These are phyloP conservation scores for Botrytis porri DNA, from an alignment of 2,329 filamentous ascomycete genomes.

Conservation along the genomic window DNA sequence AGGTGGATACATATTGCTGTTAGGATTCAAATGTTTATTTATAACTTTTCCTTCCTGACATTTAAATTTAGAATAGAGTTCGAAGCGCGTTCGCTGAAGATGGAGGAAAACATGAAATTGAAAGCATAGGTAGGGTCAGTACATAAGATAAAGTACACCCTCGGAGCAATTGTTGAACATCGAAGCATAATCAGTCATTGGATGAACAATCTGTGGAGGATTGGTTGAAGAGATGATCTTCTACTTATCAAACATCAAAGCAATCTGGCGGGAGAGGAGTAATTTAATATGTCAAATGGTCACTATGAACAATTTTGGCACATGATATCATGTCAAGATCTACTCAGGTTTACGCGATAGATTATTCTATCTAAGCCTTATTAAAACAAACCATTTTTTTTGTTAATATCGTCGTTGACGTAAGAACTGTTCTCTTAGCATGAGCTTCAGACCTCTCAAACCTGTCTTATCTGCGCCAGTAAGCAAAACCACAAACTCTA, in stretches of 20 bases:
- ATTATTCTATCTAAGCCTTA: conserved; percentile 12
- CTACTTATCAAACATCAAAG: not conserved
- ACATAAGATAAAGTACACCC: not conserved
- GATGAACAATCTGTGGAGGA: not conserved
- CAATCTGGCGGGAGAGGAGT: not conserved
- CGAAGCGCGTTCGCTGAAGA: not conserved
- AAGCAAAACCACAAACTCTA: conserved; percentile 18
- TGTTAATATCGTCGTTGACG: not conserved
- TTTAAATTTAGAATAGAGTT: not conserved
- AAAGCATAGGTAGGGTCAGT: not conserved
- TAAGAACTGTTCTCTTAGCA: not conserved
- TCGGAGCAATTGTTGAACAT: not conserved
- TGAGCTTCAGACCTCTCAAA: conserved; percentile 19
- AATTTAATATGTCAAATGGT: not conserved
- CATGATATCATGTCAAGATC: not conserved
- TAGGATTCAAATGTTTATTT: not conserved
- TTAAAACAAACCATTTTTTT: conserved; percentile 10
- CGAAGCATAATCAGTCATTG: not conserved
- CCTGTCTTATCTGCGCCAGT: conserved; percentile 16
- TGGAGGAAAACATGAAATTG: not conserved
- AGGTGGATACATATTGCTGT: not conserved
- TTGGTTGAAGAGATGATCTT: not conserved
- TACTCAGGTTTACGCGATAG: not conserved
- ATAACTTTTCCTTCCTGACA: not conserved
- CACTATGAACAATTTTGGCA: not conserved